These are phyloP conservation scores for Aspergillus steynii DNA, from an alignment of 495 filamentous ascomycete species.

Conservation along the genomic window DNA sequence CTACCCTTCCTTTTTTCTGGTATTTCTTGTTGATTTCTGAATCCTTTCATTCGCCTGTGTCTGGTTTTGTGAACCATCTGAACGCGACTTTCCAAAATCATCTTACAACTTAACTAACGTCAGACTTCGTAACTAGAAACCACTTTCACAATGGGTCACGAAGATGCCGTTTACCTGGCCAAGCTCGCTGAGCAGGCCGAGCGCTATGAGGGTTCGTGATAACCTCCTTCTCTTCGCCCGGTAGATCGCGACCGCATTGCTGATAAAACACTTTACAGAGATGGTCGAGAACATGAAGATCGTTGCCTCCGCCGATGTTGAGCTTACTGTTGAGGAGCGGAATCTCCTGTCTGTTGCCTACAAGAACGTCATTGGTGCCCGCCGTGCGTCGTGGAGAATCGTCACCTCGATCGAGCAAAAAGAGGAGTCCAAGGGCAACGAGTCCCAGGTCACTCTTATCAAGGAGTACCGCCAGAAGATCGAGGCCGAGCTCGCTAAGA, in stretches of 20 bases:
- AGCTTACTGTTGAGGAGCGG: constrained; percentile 97
- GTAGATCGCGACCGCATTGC: constrained; percentile 7
- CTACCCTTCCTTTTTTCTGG: constrained; percentile 9
- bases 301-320: constrained; percentile 91
- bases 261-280: constrained; percentile 58
- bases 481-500: constrained; percentile 96
- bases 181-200: constrained; percentile 99
- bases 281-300: constrained; percentile 99
- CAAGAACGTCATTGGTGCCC: constrained; percentile 99
- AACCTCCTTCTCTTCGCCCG: not conserved
- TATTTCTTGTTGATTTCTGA: constrained; percentile 19
- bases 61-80: constrained; percentile 9
- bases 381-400: constrained; percentile 99
- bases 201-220: constrained; percentile 93
- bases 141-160: constrained; percentile 86
- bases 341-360: constrained; percentile 99
- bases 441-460: constrained; percentile 87
- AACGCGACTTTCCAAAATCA: constrained; percentile 6
- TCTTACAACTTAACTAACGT: constrained; percentile 5
- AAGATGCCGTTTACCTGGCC: constrained; percentile 98
- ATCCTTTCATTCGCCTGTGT: not conserved
- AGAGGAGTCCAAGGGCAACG: constrained; percentile 99
- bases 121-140: constrained; percentile 23
- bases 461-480: constrained; percentile 99
- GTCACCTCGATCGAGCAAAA: constrained; percentile 99